Evolutionary conservation across 805 yeast species (phyloP).

Genomic region (Candida sphagnicola): DNA sequence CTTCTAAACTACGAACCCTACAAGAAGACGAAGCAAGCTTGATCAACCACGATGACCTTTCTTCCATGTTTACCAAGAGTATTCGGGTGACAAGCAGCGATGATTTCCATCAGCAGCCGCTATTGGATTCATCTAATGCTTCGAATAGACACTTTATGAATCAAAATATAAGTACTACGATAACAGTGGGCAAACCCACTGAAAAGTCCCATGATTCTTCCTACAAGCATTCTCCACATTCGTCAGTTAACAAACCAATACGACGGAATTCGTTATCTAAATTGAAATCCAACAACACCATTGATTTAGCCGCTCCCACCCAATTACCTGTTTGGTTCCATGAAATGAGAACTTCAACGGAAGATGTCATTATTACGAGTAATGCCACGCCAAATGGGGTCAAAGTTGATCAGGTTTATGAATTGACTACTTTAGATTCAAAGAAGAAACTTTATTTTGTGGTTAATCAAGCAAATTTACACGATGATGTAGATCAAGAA

Average conservation of each 20-base stretch:
- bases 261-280: not conserved
- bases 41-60: constrained; percentile 5
- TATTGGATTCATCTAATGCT: constrained; percentile 9
- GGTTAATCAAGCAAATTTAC: constrained; percentile 13
- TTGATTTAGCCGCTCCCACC: constrained; percentile 19
- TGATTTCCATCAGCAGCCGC: not conserved
- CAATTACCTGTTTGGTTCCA: constrained; percentile 60
- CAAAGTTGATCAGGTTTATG: constrained; percentile 73
- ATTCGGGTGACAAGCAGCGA: not conserved
- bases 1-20: constrained; percentile 5
- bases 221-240: not conserved
- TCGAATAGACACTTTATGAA: constrained; percentile 10
- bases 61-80: constrained; percentile 2
- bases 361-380: constrained; percentile 62
- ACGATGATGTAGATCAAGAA: constrained; percentile 7
- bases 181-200: constrained; percentile 17
- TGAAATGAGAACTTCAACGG: constrained; percentile 55
- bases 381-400: constrained; percentile 60
- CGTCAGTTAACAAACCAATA: not conserved
- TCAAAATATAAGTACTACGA: constrained; percentile 19
- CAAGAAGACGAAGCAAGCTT: constrained; percentile 5
- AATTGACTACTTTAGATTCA: constrained; percentile 28
- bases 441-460: constrained; percentile 14
- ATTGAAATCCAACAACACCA: not conserved
- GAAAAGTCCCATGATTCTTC: not conserved